These are phyloP conservation scores for Oryza brachyantha DNA, from an alignment of 176 grass and related monocot species.

Conservation along the genomic window DNA sequence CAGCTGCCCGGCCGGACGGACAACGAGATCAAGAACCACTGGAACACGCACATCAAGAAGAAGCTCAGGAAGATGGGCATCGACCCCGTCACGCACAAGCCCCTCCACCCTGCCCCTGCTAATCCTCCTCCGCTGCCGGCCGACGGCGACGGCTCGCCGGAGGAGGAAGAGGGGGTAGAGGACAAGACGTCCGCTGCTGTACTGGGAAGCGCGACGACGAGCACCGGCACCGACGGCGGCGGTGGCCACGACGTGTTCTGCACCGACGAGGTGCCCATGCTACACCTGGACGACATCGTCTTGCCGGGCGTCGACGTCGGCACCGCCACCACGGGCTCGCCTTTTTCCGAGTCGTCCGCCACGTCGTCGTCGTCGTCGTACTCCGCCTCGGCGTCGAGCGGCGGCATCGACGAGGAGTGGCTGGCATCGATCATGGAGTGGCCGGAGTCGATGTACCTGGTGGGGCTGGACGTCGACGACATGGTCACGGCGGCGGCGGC, in stretches of 20 bases:
- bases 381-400: slow-evolving; percentile 20
- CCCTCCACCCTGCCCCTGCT: slow-evolving; percentile 12
- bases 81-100: slow-evolving; percentile 66
- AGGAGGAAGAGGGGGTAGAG: slow-evolving; percentile 14
- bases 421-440: slow-evolving; percentile 61
- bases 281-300: slow-evolving; percentile 51
- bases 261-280: slow-evolving; percentile 57
- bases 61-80: slow-evolving; percentile 89
- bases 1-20: slow-evolving; percentile 78
- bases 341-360: slow-evolving; percentile 10
- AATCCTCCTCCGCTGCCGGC: not conserved
- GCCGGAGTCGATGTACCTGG: slow-evolving; percentile 69
- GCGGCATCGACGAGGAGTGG: slow-evolving; percentile 46
- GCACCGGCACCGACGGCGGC: not conserved
- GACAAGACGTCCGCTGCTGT: not conserved
- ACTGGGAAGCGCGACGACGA: not conserved
- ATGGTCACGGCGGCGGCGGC: slow-evolving; percentile 19
- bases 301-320: slow-evolving; percentile 23
- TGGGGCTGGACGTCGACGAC: slow-evolving; percentile 45
- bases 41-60: slow-evolving; percentile 95
- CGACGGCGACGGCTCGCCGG: not conserved
- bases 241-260: slow-evolving; percentile 37
- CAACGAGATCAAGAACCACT: slow-evolving; percentile 96
- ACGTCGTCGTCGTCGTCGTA: slow-evolving; percentile 26
- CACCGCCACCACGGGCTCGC: not conserved